Base-by-base conservation (phyloP, 768 basidiomycete species). In the Lactifluus volemus region DNA sequence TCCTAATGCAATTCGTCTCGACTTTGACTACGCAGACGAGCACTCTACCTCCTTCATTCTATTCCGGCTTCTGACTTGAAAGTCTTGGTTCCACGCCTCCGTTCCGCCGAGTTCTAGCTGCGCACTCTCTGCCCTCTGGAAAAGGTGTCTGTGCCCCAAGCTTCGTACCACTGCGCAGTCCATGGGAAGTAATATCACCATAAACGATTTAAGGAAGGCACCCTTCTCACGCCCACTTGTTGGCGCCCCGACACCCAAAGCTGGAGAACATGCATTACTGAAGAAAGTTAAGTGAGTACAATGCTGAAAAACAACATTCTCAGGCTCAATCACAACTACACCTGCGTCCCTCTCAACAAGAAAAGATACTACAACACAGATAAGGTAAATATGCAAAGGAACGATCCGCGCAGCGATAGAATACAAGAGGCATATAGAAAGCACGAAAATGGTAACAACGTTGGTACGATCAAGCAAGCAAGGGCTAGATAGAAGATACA, bases 381-480 rank as follows among this genome's bases (percentile, higher is more conserved):
- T 63, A 58, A 53, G 52, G 34, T 63, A 63, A 25, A 44, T 29
- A 7, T 57, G 45, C 29, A 17, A 10, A 52, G 17, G 54, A 36
- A 25, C 38, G 14, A 57, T 14, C 25, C 15, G 5, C 36, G 17
- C 32, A 52, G 17, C 32, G 48, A 34, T 17, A 41, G 0, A 4
- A n/a, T 34, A 50, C 60, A 41, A 21, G 4, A 41, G 47, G 25
- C 39, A 60, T 41, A 49, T 32, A 60, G 32, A 57, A 36, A 32
- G 29, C 45, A 62, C 53, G 58, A 54, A 63, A 53, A 58, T 32
- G 34, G 53, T 19, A 53, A 14, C 55, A 53, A 44, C 11, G 6
- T 44, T 42, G 60, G 60, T 58, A 57, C 56, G 38, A 58, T 52
- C 60, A 57, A 58, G 21, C 15, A 55, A 50, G 32, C 15, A 44